Conservation (phyloP, 768 basidiomycete genomes). For the Suillus occidentalis region DNA sequence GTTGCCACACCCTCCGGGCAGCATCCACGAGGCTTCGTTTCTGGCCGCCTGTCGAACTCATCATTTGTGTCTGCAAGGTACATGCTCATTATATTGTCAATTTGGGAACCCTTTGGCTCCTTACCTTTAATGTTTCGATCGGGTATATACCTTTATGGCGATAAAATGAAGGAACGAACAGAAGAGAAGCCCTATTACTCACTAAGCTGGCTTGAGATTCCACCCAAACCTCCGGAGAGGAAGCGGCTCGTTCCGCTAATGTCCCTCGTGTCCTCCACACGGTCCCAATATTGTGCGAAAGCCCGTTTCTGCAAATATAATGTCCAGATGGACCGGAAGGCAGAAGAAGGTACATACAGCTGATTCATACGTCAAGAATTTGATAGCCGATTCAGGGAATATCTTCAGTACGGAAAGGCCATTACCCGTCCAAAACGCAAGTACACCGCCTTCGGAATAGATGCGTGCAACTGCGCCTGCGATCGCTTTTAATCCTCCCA, state of each 20-base stretch:
- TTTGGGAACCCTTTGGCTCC: background rate
- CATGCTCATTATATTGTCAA: conserved; percentile 4
- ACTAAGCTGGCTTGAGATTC: conserved; percentile 92
- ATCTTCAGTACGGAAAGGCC: conserved; percentile 93
- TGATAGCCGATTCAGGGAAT: conserved; percentile 97
- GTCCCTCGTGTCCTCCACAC: conserved; percentile 83
- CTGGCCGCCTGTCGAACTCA: conserved; percentile 74
- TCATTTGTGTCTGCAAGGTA: conserved; percentile 79
- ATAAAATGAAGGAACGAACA: conserved; percentile 16
- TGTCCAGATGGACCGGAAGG: conserved; percentile 18
- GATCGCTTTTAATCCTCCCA: conserved; percentile 65
- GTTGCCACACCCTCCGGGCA: conserved; percentile 69
- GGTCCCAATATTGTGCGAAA: conserved; percentile 89
- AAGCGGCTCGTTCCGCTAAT: conserved; percentile 93
- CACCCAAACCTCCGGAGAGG: conserved; percentile 93
- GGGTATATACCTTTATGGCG: conserved; percentile 81
- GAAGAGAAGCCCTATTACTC: conserved; percentile 29
- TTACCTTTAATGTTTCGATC: conserved; percentile 91
- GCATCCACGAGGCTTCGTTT: conserved; percentile 61
- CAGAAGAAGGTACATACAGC: conserved; percentile 56
- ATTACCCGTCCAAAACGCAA: conserved; percentile 98
- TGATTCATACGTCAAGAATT: conserved; percentile 94
- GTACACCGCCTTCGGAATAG: conserved; percentile 85
- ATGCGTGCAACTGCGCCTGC: conserved; percentile 73
- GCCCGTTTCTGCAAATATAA: conserved; percentile 73